phyloP scores from a whole-genome alignment of 805 yeast species.

The Yarrowia phangngaensis region DNA sequence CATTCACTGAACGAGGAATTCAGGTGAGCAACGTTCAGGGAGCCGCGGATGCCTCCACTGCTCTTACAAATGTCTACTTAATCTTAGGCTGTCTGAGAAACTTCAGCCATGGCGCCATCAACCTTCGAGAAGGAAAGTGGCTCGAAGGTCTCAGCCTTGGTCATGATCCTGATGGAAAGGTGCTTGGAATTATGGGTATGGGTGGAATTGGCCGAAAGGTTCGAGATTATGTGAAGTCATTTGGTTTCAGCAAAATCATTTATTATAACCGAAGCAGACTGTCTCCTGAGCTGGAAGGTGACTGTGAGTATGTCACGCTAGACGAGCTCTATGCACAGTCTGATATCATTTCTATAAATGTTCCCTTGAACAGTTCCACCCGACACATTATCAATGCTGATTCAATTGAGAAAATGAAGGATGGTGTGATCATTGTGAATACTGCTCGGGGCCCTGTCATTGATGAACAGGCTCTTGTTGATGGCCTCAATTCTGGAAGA shows the following conservation, averaged over 20 bases:
- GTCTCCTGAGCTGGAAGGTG: slow-evolving; percentile 58
- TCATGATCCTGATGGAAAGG: slow-evolving; percentile 69
- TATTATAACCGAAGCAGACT: slow-evolving; percentile 69
- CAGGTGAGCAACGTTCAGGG: slow-evolving; percentile 65
- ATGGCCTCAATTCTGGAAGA: slow-evolving; percentile 47
- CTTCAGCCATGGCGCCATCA: slow-evolving; percentile 57
- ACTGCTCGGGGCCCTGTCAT: slow-evolving; percentile 60
- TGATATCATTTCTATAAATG: slow-evolving; percentile 68
- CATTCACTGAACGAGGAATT: slow-evolving; percentile 50
- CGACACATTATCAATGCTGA: slow-evolving; percentile 51
- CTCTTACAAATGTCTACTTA: slow-evolving; percentile 63
- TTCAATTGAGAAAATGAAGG: slow-evolving; percentile 47
- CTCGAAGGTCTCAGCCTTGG: slow-evolving; percentile 60
- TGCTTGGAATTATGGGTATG: slow-evolving; percentile 78
- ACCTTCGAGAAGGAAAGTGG: slow-evolving; percentile 62
- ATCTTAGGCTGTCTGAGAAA: slow-evolving; percentile 62
- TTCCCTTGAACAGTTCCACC: slow-evolving; percentile 72
- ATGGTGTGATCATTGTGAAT: slow-evolving; percentile 51
- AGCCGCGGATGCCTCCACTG: slow-evolving; percentile 67
- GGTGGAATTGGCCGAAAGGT: slow-evolving; percentile 89
- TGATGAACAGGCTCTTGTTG: slow-evolving; percentile 49
- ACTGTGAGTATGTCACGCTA: slow-evolving; percentile 63
- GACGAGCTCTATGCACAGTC: slow-evolving; percentile 61
- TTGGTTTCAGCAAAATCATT: slow-evolving; percentile 66
- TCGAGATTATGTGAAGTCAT: slow-evolving; percentile 64